Evolutionary conservation across 768 basidiomycete species (phyloP).

Genomic region (Imleria badia): DNA sequence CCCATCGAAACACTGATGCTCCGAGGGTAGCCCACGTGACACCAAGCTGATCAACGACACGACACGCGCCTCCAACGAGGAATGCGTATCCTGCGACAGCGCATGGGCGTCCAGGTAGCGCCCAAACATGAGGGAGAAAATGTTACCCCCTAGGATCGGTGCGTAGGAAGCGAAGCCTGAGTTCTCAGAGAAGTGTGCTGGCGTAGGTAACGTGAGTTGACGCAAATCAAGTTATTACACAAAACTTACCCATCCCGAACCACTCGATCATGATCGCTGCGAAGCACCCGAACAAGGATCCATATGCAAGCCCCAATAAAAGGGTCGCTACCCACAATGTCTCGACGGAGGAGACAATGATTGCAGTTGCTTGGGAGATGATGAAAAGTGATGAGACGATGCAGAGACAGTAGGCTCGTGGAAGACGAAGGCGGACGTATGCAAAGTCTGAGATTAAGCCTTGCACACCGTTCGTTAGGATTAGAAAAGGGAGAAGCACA

Average conservation of each 20-base stretch:
- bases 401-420: conserved; percentile 66
- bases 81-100: conserved; percentile 5
- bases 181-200: conserved; percentile 80
- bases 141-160: conserved; percentile 73
- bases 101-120: conserved; percentile 75
- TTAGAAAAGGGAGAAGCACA: not conserved
- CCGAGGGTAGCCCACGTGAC: conserved; percentile 23
- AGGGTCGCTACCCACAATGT: conserved; percentile 57
- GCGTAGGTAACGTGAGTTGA: not conserved
- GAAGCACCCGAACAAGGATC: conserved; percentile 67
- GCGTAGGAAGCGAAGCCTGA: conserved; percentile 78
- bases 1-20: conserved; percentile 55
- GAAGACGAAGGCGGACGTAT: conserved; percentile 55
- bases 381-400: conserved; percentile 69
- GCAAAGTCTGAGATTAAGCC: conserved; percentile 67
- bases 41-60: not conserved
- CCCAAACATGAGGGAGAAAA: conserved; percentile 85
- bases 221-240: not conserved
- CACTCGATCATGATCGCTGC: conserved; percentile 83
- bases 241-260: conserved; percentile 78
- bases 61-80: not conserved
- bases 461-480: conserved; percentile 20
- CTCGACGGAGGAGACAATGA: conserved; percentile 53
- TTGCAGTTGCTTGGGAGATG: conserved; percentile 64
- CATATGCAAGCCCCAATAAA: conserved; percentile 53